Evolutionary conservation across 1,284 basidiomycete genomes (phyloP).

Genomic region (Austropuccinia psidii): DNA sequence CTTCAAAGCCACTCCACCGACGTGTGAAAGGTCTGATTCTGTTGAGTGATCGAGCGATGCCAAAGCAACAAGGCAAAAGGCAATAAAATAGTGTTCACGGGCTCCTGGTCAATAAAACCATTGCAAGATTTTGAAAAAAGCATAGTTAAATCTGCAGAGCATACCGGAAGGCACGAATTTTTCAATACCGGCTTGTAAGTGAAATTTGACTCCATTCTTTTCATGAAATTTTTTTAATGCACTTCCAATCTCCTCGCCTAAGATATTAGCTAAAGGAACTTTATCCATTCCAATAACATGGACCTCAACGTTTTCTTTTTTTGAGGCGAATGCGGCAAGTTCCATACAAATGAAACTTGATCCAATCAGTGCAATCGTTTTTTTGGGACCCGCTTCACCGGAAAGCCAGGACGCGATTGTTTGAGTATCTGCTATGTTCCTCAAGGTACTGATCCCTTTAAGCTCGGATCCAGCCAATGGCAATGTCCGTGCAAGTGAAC

Average conservation of each 20-base stretch:
- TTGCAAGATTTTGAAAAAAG: conserved; percentile 57
- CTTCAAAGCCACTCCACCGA: conserved; percentile 61
- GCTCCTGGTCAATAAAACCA: conserved; percentile 50
- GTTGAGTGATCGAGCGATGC: conserved; percentile 39
- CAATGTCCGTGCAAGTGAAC: conserved; percentile 50
- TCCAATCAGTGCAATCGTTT: conserved; percentile 74
- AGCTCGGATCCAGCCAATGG: conserved; percentile 71
- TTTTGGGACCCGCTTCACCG: conserved; percentile 37
- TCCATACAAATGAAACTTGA: conserved; percentile 94
- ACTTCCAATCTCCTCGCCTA: conserved; percentile 72
- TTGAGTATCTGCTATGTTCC: conserved; percentile 65
- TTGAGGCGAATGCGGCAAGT: conserved; percentile 65
- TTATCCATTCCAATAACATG: conserved; percentile 79
- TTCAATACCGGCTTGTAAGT: conserved; percentile 44
- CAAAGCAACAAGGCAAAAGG: too few relatives aligned
- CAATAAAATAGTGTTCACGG: conserved; percentile 19
- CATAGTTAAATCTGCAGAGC: conserved; percentile 30
- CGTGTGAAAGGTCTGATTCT: conserved; percentile 46
- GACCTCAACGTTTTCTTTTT: conserved; percentile 59
- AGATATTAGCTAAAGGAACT: conserved; percentile 68
- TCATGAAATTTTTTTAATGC: conserved; percentile 60
- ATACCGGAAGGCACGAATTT: conserved; percentile 50
- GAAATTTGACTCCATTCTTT: conserved; percentile 45
- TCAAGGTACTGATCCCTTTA: conserved; percentile 69
- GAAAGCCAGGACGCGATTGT: conserved; percentile 45